These are phyloP conservation scores for Kregervanrija fluxuum DNA, from an alignment of 805 yeast genomes.

Conservation along the genomic window DNA sequence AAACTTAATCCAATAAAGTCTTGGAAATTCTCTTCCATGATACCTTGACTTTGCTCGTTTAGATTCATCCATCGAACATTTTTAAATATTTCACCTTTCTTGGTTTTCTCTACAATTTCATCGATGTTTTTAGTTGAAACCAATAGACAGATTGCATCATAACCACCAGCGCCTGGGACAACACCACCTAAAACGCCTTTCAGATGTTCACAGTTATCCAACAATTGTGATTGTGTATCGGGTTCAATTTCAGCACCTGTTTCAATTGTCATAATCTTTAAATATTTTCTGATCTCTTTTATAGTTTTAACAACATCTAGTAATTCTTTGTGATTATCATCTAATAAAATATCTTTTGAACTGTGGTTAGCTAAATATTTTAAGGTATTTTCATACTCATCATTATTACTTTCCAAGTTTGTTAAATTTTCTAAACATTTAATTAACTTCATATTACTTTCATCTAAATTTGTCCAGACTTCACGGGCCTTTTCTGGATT, in stretches of 20 bases:
- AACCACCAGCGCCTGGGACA: conserved; percentile 98
- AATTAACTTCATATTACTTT: conserved; percentile 53
- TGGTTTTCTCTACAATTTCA: conserved; percentile 19
- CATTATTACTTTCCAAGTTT: neutral
- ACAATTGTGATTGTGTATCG: conserved; percentile 55
- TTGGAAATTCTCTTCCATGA: conserved; percentile 38
- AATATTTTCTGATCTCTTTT: conserved; percentile 42
- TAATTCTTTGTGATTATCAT: conserved; percentile 19
- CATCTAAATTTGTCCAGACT: conserved; percentile 50
- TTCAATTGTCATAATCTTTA: conserved; percentile 52
- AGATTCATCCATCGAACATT: conserved; percentile 64
- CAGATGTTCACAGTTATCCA: conserved; percentile 49
- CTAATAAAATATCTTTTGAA: conserved; percentile 7
- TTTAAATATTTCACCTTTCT: conserved; percentile 26
- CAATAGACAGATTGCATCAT: conserved; percentile 80
- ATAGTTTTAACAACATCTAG: conserved; percentile 35
- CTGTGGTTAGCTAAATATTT: conserved; percentile 13
- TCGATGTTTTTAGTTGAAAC: conserved; percentile 41
- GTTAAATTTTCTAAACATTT: conserved; percentile 28
- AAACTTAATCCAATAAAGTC: conserved; percentile 23
- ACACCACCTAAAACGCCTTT: conserved; percentile 90
- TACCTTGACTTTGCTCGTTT: conserved; percentile 54
- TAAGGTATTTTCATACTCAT: conserved; percentile 28
- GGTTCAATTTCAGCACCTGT: conserved; percentile 93
- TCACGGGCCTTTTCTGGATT: conserved; percentile 42